phyloP scores from a whole-genome alignment of 371 early-diverging fungal species.

The Mucor indicus region DNA sequence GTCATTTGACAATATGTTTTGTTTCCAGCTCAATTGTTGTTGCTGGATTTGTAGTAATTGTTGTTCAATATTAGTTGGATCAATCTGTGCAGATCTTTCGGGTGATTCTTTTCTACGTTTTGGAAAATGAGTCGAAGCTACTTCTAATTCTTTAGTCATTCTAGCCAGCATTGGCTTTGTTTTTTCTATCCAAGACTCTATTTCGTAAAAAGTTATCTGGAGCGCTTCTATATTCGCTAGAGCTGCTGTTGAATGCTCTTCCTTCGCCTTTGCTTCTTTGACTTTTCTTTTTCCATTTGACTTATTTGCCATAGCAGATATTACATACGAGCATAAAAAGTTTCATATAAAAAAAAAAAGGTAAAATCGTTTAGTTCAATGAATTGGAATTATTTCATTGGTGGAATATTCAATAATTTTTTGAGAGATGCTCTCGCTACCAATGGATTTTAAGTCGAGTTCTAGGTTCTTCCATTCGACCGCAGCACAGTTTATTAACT shows the following conservation, averaged over 20 bases:
- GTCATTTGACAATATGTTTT: too few relatives aligned
- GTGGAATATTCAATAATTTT: too few relatives aligned
- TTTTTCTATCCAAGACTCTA: constrained; percentile 46
- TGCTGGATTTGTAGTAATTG: not conserved
- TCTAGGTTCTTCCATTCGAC: too few relatives aligned
- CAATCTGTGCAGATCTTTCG: not conserved
- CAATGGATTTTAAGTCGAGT: too few relatives aligned
- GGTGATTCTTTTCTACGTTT: constrained; percentile 21
- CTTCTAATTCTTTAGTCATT: constrained; percentile 49
- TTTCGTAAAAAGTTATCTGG: constrained; percentile 43
- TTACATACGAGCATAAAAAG: too few relatives aligned
- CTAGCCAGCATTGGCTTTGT: constrained; percentile 42
- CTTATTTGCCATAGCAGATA: constrained; percentile 15
- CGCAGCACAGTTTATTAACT: too few relatives aligned
- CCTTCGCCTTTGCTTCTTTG: constrained; percentile 12
- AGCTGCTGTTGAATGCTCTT: constrained; percentile 26
- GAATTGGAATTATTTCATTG: too few relatives aligned
- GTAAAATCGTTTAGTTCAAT: too few relatives aligned
- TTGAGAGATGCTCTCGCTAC: too few relatives aligned
- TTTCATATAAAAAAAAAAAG: too few relatives aligned
- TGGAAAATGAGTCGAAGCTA: constrained; percentile 40
- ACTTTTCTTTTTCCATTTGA: constrained; percentile 11
- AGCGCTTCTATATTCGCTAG: constrained; percentile 45
- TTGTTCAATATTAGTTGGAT: not conserved
- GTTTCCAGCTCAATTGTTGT: too few relatives aligned